Evolutionary conservation across 192 early-diverging fungal genomes (phyloP).

Genomic region (Podila clonocystis): DNA sequence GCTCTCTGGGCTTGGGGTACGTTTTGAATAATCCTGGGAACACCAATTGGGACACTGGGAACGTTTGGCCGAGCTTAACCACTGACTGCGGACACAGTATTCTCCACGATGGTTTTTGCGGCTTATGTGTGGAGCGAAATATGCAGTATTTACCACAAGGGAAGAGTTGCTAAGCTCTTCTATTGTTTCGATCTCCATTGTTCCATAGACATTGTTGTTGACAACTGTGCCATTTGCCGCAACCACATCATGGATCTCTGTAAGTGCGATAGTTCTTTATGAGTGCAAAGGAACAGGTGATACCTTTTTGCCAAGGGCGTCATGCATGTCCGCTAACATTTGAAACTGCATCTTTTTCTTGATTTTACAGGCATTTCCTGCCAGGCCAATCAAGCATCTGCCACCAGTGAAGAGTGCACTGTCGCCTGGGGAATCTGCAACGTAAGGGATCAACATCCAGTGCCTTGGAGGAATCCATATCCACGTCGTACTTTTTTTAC

Average conservation of each 20-base stretch:
- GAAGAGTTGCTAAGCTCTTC: background rate
- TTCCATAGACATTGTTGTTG: constrained; percentile 89
- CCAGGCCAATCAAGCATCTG: constrained; percentile 96
- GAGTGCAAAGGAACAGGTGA: background rate
- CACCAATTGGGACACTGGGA: background rate
- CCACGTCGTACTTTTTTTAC: background rate
- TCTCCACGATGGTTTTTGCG: too few species aligned
- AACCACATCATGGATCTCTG: constrained; percentile 99
- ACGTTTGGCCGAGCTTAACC: background rate
- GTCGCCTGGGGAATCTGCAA: constrained; percentile 98
- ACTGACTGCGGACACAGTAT: background rate
- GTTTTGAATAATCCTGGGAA: background rate
- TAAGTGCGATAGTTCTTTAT: constrained; percentile 36
- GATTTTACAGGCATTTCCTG: constrained; percentile 86
- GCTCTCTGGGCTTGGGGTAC: constrained; percentile 98
- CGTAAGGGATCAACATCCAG: constrained; percentile 55
- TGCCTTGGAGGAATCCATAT: background rate
- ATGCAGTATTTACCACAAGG: too few species aligned
- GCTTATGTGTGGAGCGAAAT: too few species aligned
- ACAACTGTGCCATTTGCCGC: constrained; percentile 98
- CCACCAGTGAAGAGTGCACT: constrained; percentile 92
- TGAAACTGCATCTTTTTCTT: background rate
- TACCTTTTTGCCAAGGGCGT: background rate
- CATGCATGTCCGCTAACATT: background rate
- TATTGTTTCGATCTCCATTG: background rate